Percentiles rank a stretch among this genome's conserved stretches.
Conservation (phyloP, 2,329 filamentous ascomycete genomes). For the Ophiocordyceps camponoti-floridani region DNA sequence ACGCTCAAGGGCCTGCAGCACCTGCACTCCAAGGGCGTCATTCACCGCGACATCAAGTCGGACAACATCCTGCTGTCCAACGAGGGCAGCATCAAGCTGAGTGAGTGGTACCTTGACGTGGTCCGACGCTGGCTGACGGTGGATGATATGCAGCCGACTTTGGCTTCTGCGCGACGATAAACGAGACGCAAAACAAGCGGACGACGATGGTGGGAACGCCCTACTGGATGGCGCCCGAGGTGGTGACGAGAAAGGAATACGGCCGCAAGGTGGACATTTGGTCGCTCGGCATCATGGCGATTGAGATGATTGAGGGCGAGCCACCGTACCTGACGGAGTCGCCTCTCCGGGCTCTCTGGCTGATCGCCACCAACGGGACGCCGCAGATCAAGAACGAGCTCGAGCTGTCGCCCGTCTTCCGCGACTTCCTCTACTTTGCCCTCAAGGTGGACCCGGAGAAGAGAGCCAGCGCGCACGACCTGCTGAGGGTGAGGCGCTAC, state of each 20-base stretch:
- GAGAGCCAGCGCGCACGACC: conserved; percentile 82
- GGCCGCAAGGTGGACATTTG: conserved; percentile 97
- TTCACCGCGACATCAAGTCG: conserved; percentile 97
- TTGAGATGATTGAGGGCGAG: conserved; percentile 99
- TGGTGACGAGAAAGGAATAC: conserved; percentile 98
- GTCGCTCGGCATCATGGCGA: conserved; percentile 98
- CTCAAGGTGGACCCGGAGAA: conserved; percentile 96
- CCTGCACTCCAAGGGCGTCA: conserved; percentile 92
- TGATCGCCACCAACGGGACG: conserved; percentile 94
- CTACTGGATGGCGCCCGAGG: conserved; percentile 99
- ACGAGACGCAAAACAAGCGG: conserved; percentile 92
- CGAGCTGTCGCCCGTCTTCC: conserved; percentile 62
- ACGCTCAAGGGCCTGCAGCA: conserved; percentile 85
- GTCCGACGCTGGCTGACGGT: no score
- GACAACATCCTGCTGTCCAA: conserved; percentile 91
- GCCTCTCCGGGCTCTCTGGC: conserved; percentile 76
- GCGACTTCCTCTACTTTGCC: conserved; percentile 82
- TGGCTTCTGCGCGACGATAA: conserved; percentile 96
- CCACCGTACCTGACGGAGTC: conserved; percentile 97
- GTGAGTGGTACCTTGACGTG: conserved; percentile 72
- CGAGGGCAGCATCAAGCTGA: conserved; percentile 94
- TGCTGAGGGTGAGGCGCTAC: conserved; percentile 56
- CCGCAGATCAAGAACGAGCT: conserved; percentile 89
- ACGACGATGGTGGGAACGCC: conserved; percentile 98
- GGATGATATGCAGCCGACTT: conserved; percentile 99